Evolutionary conservation across 2,329 filamentous ascomycete genomes (phyloP).

Genomic region (Cryphonectria parasitica): DNA sequence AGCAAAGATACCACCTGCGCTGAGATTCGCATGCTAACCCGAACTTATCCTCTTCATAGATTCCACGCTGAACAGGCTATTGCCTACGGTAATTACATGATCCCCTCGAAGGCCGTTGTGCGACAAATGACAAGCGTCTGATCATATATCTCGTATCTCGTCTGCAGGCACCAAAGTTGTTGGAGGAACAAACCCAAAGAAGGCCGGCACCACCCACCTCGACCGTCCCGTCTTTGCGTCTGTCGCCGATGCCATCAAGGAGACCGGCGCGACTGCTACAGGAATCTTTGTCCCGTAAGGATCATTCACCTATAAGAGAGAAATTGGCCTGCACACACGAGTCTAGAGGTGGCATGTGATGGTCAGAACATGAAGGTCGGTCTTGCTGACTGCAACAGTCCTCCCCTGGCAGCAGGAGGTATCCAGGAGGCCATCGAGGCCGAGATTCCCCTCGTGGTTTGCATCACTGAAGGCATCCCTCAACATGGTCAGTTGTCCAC

Average conservation of each 20-base stretch:
- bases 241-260: conserved; percentile 84
- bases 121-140: conserved; percentile 23
- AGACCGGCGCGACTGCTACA: conserved; percentile 87
- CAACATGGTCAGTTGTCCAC: conserved; percentile 75
- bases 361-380: background rate
- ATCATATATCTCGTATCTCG: conserved; percentile 16
- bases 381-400: conserved; percentile 53
- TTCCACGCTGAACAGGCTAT: conserved; percentile 98
- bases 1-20: background rate
- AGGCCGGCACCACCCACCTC: conserved; percentile 89
- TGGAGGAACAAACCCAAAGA: conserved; percentile 98
- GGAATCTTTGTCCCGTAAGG: conserved; percentile 94
- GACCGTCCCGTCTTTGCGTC: conserved; percentile 91
- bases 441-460: conserved; percentile 93
- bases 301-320: conserved; percentile 51
- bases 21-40: conserved; percentile 35
- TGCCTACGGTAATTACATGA: conserved; percentile 78
- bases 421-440: conserved; percentile 96
- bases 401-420: conserved; percentile 87
- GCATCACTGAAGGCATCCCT: conserved; percentile 97
- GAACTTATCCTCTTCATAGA: conserved; percentile 52
- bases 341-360: background rate
- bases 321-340: background rate
- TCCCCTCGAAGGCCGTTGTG: background rate
- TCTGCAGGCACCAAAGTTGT: conserved; percentile 87